Evolutionary conservation across 805 yeast genomes (phyloP), one percentile per base, ranked within the genome.

Genomic region (Kodamaea hsintzibuensis): DNA sequence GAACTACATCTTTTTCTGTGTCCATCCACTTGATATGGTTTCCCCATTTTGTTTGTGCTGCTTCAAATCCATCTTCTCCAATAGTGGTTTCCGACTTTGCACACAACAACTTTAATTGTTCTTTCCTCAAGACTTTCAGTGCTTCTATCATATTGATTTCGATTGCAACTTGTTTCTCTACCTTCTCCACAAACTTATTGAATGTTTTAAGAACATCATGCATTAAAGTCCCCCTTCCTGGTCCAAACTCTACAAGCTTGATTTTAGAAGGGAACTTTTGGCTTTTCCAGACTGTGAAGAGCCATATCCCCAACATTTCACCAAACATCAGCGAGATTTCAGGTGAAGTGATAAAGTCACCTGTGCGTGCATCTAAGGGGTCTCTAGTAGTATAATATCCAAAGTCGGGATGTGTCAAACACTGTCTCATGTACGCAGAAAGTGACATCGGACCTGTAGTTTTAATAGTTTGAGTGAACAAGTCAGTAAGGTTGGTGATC

Each of bases 271-370:
- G 73, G 33, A 40, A 19, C 25, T 80, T 76, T 59, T 86, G 92
- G 1, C 73, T 65, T 35, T 79, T 55, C 89, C 91, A 88, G 9
- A 70, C 66, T 10, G 81, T 72, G 55, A 73, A 82, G 54, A 78
- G 73, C 90, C 96, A 90, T 4, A 90, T 71, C 0, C 95, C 96
- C 55, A 88, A 77, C 73, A 88, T 81, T 66, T 90, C 96, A 17
- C 96, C 96, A 73, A 89, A 90, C 72, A 89, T 86, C 40, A 89
- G 89, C 6, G 93, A 86, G 49, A 90, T 88, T 68, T 90, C 96
- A 0, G 96, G 96, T 0, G 93, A 86, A 0, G 96, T 90, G 50
- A 86, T 78, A 66, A 90, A 90, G 67, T 90, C 96, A 4, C 96
- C 96, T 6, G 69, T 65, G 42, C 60, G 68, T 2, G 63, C 45